Percentiles rank a stretch among this genome's conserved stretches.
Conservation (phyloP, 2,329 filamentous ascomycete species). For the Endothia cerciana region DNA sequence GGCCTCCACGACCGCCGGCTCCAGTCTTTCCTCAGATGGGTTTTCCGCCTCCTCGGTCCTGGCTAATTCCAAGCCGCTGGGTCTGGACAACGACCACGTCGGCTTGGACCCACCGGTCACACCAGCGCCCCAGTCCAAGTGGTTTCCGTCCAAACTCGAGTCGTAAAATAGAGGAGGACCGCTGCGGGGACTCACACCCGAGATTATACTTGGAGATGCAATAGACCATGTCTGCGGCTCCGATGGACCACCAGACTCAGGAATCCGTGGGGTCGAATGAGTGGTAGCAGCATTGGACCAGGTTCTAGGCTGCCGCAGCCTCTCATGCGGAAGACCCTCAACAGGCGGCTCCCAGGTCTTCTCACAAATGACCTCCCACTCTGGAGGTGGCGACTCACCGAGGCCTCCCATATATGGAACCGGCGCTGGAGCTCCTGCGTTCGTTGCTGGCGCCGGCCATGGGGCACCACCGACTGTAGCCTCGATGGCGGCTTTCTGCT, state of each 20-base stretch:
- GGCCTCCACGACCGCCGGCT: not conserved
- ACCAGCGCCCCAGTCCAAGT: not conserved
- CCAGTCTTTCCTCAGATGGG: not conserved
- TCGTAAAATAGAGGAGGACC: not conserved
- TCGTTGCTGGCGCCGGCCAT: constrained; percentile 3
- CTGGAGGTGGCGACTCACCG: not conserved
- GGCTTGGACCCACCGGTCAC: not conserved
- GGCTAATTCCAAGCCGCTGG: not conserved
- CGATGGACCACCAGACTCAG: not conserved
- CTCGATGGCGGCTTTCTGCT: not conserved
- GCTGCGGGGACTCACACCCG: not conserved
- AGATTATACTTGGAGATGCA: not conserved
- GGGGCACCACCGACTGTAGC: not conserved
- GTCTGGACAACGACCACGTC: not conserved
- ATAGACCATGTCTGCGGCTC: not conserved
- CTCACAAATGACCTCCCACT: not conserved
- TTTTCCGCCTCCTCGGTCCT: not conserved
- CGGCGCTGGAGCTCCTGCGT: constrained; percentile 12
- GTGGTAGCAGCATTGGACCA: not conserved
- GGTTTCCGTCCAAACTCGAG: not conserved
- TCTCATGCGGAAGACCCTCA: not conserved
- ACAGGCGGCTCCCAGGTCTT: not conserved
- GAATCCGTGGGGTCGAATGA: not conserved
- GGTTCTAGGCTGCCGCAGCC: not conserved
- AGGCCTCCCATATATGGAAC: constrained; percentile 13